phyloP scores from a whole-genome alignment of 169 alveolate species.

The Eimeria tenella region DNA sequence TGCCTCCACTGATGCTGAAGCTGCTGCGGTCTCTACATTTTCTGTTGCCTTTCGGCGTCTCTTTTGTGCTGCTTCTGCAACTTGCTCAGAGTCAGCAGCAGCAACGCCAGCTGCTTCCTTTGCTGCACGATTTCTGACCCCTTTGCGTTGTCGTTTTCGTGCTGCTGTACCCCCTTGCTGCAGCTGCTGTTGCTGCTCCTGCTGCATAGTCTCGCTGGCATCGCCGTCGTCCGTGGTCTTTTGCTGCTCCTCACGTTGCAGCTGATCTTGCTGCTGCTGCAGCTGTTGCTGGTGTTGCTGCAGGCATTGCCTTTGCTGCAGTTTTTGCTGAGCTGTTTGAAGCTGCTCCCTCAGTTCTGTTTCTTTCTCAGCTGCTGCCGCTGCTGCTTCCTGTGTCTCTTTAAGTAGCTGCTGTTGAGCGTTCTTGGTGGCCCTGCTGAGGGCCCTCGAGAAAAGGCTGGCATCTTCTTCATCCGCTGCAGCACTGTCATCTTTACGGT shows the following conservation, averaged over 20 bases:
- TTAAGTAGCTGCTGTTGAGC: slow-evolving; percentile 1
- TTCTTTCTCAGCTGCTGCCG: neutral
- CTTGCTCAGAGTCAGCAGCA: neutral
- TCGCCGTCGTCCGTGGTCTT: neutral
- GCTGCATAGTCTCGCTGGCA: neutral
- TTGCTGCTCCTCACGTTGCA: neutral
- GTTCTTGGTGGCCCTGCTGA: slow-evolving; percentile 30
- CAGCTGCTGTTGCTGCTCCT: slow-evolving; percentile 17
- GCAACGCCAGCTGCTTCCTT: neutral
- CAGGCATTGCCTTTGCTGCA: neutral
- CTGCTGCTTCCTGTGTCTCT: slow-evolving; percentile 34
- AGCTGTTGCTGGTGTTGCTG: slow-evolving; percentile 48
- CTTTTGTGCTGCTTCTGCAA: slow-evolving; percentile 18
- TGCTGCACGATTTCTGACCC: slow-evolving; percentile 40
- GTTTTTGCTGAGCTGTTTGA: neutral
- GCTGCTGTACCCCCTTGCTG: neutral
- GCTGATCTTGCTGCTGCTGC: neutral
- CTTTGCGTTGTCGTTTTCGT: slow-evolving; percentile 53
- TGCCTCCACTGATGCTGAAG: neutral
- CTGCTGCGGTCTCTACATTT: neutral
- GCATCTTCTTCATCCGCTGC: slow-evolving; percentile 43
- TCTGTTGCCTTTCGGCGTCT: neutral
- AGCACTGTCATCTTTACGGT: neutral
- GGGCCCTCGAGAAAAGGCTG: slow-evolving; percentile 24
- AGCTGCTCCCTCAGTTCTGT: neutral